A percentile compares a stretch with the other conserved stretches of the same genome.
phyloP scores from a whole-genome alignment of 345 rosid genomes.

The Chamaenerion angustifolium region DNA sequence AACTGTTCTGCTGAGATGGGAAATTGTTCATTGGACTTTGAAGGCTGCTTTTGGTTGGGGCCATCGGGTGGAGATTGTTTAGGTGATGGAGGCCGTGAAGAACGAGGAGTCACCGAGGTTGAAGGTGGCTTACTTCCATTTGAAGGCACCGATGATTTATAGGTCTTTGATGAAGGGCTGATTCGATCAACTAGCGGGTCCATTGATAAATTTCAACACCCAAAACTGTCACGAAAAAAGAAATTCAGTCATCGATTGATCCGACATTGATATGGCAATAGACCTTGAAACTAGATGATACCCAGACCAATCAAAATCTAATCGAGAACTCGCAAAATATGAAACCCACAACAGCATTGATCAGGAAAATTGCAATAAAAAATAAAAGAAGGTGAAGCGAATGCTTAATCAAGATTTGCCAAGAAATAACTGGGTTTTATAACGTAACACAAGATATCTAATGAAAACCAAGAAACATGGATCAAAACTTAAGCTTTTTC shows the following conservation, averaged over 20 bases:
- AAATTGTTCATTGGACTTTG: conserved; percentile 20
- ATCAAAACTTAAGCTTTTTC: conserved; percentile 5
- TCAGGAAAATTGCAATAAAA: too few relatives aligned
- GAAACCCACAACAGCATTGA: too few relatives aligned
- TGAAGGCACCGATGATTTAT: conserved; percentile 18
- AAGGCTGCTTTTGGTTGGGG: conserved; percentile 17
- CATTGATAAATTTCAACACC: conserved; percentile 30
- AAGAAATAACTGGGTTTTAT: too few relatives aligned
- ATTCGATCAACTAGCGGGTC: conserved; percentile 36
- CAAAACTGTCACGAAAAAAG: conserved; percentile 16
- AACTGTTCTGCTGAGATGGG: conserved; percentile 18
- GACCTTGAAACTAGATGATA: too few relatives aligned
- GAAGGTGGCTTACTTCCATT: conserved; percentile 13
- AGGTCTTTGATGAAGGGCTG: conserved; percentile 29
- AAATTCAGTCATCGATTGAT: neutral
- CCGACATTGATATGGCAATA: too few relatives aligned
- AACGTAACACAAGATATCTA: neutral
- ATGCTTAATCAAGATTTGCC: too few relatives aligned
- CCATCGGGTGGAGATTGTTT: conserved; percentile 23
- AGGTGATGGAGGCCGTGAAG: conserved; percentile 30
- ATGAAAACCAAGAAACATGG: neutral
- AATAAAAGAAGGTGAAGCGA: too few relatives aligned
- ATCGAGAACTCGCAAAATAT: too few relatives aligned
- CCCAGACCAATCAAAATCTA: too few relatives aligned
- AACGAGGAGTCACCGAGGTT: conserved; percentile 10